Percentiles rank a stretch among this genome's conserved stretches.
These are phyloP conservation scores for Aspergillus luchuensis DNA, from an alignment of 2,329 filamentous ascomycete genomes.

Conservation along the genomic window DNA sequence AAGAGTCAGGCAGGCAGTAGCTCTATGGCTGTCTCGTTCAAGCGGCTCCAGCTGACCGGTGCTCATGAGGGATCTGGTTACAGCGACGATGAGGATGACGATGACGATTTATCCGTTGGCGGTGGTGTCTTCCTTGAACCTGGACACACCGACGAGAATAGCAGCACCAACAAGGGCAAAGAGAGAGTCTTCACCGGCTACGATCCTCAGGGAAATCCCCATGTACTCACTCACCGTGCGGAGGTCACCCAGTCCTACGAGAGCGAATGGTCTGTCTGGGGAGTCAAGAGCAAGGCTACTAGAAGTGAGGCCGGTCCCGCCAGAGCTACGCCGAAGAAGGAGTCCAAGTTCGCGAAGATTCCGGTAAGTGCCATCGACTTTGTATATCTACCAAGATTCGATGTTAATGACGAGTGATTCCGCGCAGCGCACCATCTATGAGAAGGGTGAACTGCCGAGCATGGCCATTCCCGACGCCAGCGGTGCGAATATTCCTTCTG, in stretches of 20 bases:
- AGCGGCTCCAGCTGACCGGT: conserved; percentile 5
- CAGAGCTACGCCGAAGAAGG: conserved; percentile 6
- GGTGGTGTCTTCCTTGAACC: conserved; percentile 26
- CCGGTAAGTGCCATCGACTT: conserved; percentile 8
- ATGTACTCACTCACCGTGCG: conserved; percentile 16
- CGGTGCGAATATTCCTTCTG: conserved; percentile 17
- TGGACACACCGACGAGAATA: conserved; percentile 6
- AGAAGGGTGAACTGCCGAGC: conserved; percentile 21
- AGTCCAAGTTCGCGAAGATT: conserved; percentile 30
- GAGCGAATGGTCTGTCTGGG: conserved; percentile 22
- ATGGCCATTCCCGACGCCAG: conserved; percentile 23
- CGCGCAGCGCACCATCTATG: conserved; percentile 23
- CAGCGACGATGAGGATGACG: conserved; percentile 10
- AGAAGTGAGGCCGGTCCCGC: not conserved
- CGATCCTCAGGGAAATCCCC: conserved; percentile 22
- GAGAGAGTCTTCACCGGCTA: conserved; percentile 22
- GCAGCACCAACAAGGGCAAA: conserved; percentile 5
- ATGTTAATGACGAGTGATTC: conserved; percentile 9
- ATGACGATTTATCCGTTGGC: conserved; percentile 20
- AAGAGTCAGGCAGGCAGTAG: conserved; percentile 22
- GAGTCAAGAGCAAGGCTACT: conserved; percentile 6
- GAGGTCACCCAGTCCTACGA: not conserved
- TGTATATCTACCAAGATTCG: not conserved
- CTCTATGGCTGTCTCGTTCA: conserved; percentile 10
- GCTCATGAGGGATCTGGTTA: not conserved